phyloP scores from a whole-genome alignment of 2,329 filamentous ascomycete species.

The Colletotrichum phormii region DNA sequence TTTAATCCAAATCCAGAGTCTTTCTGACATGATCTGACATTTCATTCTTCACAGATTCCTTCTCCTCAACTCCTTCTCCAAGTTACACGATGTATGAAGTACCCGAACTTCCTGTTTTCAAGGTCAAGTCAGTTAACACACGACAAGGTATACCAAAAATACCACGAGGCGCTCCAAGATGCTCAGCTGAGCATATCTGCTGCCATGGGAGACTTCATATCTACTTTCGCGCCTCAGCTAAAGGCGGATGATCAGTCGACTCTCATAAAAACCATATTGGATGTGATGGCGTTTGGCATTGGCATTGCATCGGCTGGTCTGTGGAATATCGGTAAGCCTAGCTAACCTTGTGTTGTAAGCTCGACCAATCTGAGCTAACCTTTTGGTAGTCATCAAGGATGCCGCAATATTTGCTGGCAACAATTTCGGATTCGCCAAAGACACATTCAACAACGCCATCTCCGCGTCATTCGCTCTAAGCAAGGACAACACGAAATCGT shows the following conservation, averaged over 20 bases:
- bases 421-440: background rate
- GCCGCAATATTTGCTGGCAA: background rate
- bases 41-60: background rate
- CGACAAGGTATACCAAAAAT: background rate
- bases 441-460: conserved; percentile 4
- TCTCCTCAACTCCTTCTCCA: conserved; percentile 17
- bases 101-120: too few relatives aligned
- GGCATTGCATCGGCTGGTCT: background rate
- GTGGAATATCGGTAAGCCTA: conserved; percentile 13
- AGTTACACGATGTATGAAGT: conserved; percentile 9
- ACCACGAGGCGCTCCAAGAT: conserved; percentile 21
- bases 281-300: background rate
- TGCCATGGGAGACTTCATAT: conserved; percentile 9
- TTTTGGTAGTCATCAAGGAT: background rate
- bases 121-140: background rate
- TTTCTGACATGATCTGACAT: too few relatives aligned
- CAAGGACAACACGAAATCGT: conserved; percentile 11
- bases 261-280: background rate
- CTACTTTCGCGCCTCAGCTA: background rate
- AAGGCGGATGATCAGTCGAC: background rate
- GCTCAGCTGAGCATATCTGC: conserved; percentile 3
- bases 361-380: background rate
- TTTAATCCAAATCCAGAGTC: too few relatives aligned
- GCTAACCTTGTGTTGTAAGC: too few relatives aligned
- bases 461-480: background rate